phyloP scores from a whole-genome alignment of 768 basidiomycete species.

The Mycena latifolia region DNA sequence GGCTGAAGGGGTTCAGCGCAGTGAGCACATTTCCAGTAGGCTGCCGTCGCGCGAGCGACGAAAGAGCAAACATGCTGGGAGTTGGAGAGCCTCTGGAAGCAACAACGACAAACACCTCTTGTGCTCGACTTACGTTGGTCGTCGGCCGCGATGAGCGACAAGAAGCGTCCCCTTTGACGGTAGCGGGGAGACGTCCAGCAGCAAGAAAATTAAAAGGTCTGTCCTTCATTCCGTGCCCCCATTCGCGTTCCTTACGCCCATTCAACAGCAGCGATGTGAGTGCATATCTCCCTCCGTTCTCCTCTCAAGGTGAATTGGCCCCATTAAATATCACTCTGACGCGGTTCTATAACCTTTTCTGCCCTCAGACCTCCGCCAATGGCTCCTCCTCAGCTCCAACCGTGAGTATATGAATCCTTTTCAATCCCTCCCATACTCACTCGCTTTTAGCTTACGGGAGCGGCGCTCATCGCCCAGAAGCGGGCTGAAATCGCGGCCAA shows the following conservation, averaged over 20 bases:
- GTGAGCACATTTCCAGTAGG: neutral
- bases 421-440: conserved; percentile 16
- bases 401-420: conserved; percentile 52
- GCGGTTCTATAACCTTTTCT: conserved; percentile 76
- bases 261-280: conserved; percentile 76
- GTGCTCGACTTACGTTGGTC: conserved; percentile 1
- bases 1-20: conserved; percentile 47
- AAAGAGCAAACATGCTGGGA: conserved; percentile 37
- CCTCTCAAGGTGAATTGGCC: conserved; percentile 80
- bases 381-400: conserved; percentile 53
- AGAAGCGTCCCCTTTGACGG: conserved; percentile 73
- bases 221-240: conserved; percentile 32
- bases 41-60: conserved; percentile 26
- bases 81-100: conserved; percentile 14
- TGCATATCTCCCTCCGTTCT: conserved; percentile 49
- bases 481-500: conserved; percentile 89
- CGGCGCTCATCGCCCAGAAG: conserved; percentile 85
- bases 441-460: conserved; percentile 56
- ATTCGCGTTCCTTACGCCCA: conserved; percentile 32
- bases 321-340: conserved; percentile 65
- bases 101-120: conserved; percentile 8
- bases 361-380: conserved; percentile 65
- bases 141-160: conserved; percentile 69
- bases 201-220: conserved; percentile 80
- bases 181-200: conserved; percentile 57